Percentiles rank a stretch among this genome's conserved stretches.
These are phyloP conservation scores for Irpex sp. DNA, from an alignment of 1,284 basidiomycete genomes.

Conservation along the genomic window DNA sequence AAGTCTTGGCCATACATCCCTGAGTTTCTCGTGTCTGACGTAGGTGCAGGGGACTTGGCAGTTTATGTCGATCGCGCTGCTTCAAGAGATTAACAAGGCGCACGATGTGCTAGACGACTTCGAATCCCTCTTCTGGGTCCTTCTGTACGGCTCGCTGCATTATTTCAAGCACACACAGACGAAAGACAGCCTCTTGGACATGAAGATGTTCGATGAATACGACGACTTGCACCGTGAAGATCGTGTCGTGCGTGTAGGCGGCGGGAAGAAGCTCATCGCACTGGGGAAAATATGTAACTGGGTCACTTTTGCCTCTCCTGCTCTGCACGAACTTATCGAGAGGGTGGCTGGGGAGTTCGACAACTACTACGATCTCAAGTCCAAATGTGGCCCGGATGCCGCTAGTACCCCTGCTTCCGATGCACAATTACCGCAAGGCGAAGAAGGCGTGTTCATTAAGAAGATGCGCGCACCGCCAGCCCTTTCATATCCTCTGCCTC, in stretches of 20 bases:
- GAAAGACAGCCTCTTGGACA: neutral
- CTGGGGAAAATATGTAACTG: neutral
- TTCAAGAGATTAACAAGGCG: neutral
- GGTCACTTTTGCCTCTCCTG: neutral
- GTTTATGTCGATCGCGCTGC: conserved; percentile 4
- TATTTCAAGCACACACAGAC: neutral
- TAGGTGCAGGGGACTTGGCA: conserved; percentile 1
- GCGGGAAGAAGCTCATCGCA: neutral
- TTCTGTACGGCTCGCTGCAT: conserved; percentile 1
- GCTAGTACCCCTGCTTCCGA: neutral
- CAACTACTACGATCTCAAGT: neutral
- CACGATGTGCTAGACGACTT: conserved; percentile 4
- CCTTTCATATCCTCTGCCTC: neutral
- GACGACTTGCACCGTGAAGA: neutral
- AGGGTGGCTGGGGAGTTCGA: neutral
- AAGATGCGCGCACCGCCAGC: neutral
- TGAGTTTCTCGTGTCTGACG: neutral
- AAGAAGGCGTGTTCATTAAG: neutral
- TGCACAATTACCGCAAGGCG: neutral
- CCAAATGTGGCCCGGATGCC: neutral
- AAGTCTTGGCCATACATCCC: neutral
- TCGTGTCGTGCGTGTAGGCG: neutral
- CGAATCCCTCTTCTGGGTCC: conserved; percentile 5
- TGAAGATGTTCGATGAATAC: neutral
- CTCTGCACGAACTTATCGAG: neutral